Base-by-base conservation (phyloP, 1,284 basidiomycete genomes). In the Apiotrichum montevideense region DNA sequence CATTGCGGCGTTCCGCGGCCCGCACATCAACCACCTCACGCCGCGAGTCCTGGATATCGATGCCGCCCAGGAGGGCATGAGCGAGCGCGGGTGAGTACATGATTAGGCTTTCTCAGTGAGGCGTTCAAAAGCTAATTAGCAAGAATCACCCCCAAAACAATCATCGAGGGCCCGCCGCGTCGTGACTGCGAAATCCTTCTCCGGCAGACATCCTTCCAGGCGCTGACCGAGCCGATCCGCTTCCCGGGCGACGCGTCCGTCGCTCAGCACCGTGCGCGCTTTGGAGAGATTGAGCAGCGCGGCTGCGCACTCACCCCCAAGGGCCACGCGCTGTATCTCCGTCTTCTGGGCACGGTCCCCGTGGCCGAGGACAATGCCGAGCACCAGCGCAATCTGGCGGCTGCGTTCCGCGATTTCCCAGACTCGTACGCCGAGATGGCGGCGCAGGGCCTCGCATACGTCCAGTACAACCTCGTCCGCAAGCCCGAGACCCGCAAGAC, bases 11-110 rank as follows among this genome's bases (percentile, higher is more conserved):
- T 79, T 79, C 66, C 63, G 66, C 39, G 76, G 76, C 15, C 77
- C 77, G 10, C 78, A 79, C 58, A 78, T 79, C 66, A 79, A 79
- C 57, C 78, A 78, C 60, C 66, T 79, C n/a, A 79, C 77, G 6
- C 78, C 77, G 13, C 58, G 77, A 13, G 75, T 77, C 32, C 58
- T 79, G 33, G 76, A 78, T 56, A 78, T 79, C 46, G 78, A 79
- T 57, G 66, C 64, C 21, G 77, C 77, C 14, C 77, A 79, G 62
- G 61, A 53, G 4, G 62, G 65, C 21, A 79, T 79, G 78, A 62
- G 59, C 15, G 62, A 61, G 34, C 66, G 73, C 53, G 69, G 37
- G 37, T 39, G 13, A 39, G 37, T 39, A 39, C 8, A 39, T 7
- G 13, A 7, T 39, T 13, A 8, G 7, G 37, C 37, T 7, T 39